phyloP scores from a whole-genome alignment of 768 basidiomycete genomes.

The Trametes cingulata region DNA sequence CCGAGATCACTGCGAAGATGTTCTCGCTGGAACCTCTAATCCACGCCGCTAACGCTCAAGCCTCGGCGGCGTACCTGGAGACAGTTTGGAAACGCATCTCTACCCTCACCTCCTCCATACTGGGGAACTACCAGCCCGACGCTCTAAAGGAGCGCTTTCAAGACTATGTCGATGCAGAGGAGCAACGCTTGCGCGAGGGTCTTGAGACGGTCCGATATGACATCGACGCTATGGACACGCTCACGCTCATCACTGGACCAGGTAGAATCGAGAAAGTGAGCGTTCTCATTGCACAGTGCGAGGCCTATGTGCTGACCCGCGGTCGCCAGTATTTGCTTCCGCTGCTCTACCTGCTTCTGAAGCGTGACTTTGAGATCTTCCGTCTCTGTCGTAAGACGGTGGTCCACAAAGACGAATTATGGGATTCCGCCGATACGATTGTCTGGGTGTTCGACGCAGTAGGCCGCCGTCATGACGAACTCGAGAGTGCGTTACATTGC shows the following conservation, averaged over 20 bases:
- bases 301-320: neutral
- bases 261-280: constrained; percentile 39
- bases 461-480: constrained; percentile 25
- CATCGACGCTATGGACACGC: constrained; percentile 35
- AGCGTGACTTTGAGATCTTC: constrained; percentile 37
- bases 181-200: constrained; percentile 29
- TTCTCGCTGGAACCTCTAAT: constrained; percentile 9
- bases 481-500: constrained; percentile 25
- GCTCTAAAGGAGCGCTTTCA: constrained; percentile 28
- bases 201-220: constrained; percentile 34
- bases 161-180: constrained; percentile 28
- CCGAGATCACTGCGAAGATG: constrained; percentile 19
- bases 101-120: constrained; percentile 16
- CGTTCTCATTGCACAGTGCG: neutral
- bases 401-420: constrained; percentile 33
- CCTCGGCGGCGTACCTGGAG: constrained; percentile 32
- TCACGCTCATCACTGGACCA: constrained; percentile 32
- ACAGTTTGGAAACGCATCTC: constrained; percentile 8
- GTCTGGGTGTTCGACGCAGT: constrained; percentile 24
- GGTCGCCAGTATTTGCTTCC: constrained; percentile 36
- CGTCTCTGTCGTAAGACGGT: constrained; percentile 28
- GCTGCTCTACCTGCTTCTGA: constrained; percentile 37
- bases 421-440: constrained; percentile 27
- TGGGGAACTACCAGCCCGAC: constrained; percentile 22
- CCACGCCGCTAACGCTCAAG: constrained; percentile 23